Conservation (phyloP, 139 green algal genomes). For the Chlorokybus atmophyticus region DNA sequence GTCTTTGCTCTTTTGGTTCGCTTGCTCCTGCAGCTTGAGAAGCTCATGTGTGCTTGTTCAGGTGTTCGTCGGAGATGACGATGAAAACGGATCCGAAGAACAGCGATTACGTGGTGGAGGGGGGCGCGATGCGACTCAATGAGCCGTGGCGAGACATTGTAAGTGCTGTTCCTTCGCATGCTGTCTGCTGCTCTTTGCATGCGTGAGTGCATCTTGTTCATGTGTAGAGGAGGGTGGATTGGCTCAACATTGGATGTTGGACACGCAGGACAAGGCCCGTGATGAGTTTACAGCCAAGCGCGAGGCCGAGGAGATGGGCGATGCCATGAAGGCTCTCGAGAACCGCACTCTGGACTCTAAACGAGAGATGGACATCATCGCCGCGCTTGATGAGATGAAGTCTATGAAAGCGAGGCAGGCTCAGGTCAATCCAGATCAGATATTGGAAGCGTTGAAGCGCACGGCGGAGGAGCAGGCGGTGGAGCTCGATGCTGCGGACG, state of each 20-base stretch:
- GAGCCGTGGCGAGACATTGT: conserved; percentile 87
- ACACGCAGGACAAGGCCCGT: conserved; percentile 8
- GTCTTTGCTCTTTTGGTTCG: no score
- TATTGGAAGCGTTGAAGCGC: no score
- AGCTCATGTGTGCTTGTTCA: no score
- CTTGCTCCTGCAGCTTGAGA: no score
- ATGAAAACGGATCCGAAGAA: conserved; percentile 97
- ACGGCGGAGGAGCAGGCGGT: no score
- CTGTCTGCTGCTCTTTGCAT: no score
- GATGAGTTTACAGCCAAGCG: conserved; percentile 35
- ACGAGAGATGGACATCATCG: conserved; percentile 91
- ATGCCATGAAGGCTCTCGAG: conserved; percentile 92
- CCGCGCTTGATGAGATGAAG: conserved; percentile 83
- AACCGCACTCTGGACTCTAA: conserved; percentile 84
- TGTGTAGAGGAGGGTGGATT: background rate
- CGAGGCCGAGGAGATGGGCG: conserved; percentile 84
- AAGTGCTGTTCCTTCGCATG: no score
- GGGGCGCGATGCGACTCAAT: conserved; percentile 84
- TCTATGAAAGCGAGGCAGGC: conserved; percentile 14
- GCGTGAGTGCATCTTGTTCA: background rate
- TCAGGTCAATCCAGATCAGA: no score
- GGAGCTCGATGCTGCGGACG: no score
- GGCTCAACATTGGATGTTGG: background rate
- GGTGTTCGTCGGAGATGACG: conserved; percentile 81
- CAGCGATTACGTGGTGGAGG: conserved; percentile 83